Evolutionary conservation across 2,329 filamentous ascomycete genomes (phyloP), one percentile per base, ranked within the genome.

Genomic region (Monilinia aucupariae): DNA sequence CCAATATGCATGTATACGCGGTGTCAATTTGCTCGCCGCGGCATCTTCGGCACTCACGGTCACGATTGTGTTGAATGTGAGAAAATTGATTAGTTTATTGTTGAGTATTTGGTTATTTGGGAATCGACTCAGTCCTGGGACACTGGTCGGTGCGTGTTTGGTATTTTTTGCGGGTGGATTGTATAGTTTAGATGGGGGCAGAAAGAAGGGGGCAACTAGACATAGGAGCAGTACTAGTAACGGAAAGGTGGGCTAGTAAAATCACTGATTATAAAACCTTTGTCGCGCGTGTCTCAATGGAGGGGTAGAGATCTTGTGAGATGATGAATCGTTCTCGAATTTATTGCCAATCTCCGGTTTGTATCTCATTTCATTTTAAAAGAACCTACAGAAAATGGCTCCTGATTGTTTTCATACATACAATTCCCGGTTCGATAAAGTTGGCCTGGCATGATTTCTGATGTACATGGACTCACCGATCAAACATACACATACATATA

Each of bases 71-170:
- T 81, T 99, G 65, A 99, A 97, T 74, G 90, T 99, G 65, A 85
- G 94, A 69, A 99, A 99, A 76, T 80, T 99, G 25, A 88, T 96
- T 62, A 97, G 92, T 71, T 82, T 97, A 65, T 78, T 97, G 66
- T 75, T 97, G 64, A 97, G 92, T 70, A 96, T 97, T 64, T 93
- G 92, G 83, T 76, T 99, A 1, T 99, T 99, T 76, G 94, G 93
- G 6, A 97, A 99, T 74, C 77, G 82, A 47, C 79, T 99, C 67
- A 85, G 88, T 15, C 77, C 81, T 0, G 88, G 91, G 47, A 96
- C 96, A 65, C 76, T 96, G 60, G 64, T 91, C 5, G 94, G 94
- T 3, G 92, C 93, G 0, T 79, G 85, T 6, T 80, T 97, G 66
- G 94, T 99, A 9, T 99, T 97, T 77, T 84, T 88, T 17, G 91